Evolutionary conservation across 2,329 filamentous ascomycete genomes (phyloP).

Genomic region (Pseudogymnoascus sp.): DNA sequence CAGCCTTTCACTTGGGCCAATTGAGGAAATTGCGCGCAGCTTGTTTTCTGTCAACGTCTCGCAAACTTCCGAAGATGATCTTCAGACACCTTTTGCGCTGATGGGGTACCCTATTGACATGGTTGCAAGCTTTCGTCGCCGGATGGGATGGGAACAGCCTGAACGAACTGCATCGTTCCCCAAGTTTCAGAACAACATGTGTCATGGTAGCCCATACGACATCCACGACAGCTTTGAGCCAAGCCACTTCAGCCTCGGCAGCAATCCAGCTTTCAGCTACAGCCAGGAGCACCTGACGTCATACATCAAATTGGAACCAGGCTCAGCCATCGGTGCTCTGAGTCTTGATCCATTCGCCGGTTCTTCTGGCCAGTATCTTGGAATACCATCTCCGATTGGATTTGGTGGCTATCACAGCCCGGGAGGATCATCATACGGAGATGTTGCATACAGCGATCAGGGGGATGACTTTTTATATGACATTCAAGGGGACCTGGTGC

Average conservation of each 20-base stretch:
- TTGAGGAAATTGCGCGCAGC: constrained; percentile 78
- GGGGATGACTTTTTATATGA: constrained; percentile 34
- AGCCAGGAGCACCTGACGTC: constrained; percentile 56
- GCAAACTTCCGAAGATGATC: constrained; percentile 48
- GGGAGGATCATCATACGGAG: constrained; percentile 52
- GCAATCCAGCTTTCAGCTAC: constrained; percentile 55
- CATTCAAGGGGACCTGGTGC: constrained; percentile 27
- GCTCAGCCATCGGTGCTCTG: constrained; percentile 46
- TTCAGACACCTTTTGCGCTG: constrained; percentile 55
- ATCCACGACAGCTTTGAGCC: constrained; percentile 34
- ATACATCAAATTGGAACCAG: constrained; percentile 42
- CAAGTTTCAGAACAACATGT: constrained; percentile 51
- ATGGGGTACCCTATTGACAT: constrained; percentile 71
- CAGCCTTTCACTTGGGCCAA: constrained; percentile 67
- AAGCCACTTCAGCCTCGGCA: constrained; percentile 45
- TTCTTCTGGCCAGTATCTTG: constrained; percentile 52
- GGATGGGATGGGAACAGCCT: constrained; percentile 61
- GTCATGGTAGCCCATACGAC: constrained; percentile 37
- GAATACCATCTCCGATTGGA: constrained; percentile 55
- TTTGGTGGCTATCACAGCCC: constrained; percentile 48
- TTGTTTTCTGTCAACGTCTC: constrained; percentile 62
- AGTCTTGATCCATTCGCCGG: constrained; percentile 46
- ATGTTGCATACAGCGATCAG: constrained; percentile 55
- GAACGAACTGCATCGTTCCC: constrained; percentile 53
- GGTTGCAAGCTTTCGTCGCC: constrained; percentile 59